These are phyloP conservation scores for Blastocystis sp. DNA, from an alignment of 352 stramenopile genomes.

Conservation along the genomic window DNA sequence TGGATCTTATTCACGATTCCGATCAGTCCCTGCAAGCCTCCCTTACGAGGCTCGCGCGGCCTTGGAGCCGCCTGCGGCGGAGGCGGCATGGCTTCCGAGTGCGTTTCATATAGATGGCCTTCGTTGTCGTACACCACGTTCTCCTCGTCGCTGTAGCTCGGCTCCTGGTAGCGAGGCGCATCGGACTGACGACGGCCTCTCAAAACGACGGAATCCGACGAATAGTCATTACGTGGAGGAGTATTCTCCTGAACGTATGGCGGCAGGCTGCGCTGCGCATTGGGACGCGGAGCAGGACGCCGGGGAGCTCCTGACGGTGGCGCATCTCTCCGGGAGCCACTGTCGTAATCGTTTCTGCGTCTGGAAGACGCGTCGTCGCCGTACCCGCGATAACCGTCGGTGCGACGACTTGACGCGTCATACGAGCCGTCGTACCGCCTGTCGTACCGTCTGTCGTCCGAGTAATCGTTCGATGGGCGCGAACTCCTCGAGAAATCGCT, in stretches of 20 bases:
- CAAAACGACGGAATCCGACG: not conserved
- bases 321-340: not conserved
- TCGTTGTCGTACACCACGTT: slow-evolving; percentile 25
- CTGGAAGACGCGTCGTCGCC: not conserved
- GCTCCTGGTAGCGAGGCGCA: not conserved
- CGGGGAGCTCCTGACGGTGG: not conserved
- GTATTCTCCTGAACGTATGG: not conserved
- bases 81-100: not conserved
- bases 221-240: not conserved
- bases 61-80: not conserved
- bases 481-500: not conserved
- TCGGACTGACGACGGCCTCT: not conserved
- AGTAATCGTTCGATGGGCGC: not conserved
- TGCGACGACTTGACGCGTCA: not conserved
- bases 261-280: not conserved
- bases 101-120: not conserved
- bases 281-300: slow-evolving; percentile 11
- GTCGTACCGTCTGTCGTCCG: not conserved
- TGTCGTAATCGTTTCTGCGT: not conserved
- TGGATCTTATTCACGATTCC: slow-evolving; percentile 99
- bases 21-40: slow-evolving; percentile 95
- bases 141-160: not conserved
- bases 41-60: slow-evolving; percentile 74
- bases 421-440: not conserved
- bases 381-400: not conserved